Percentiles rank a stretch among this genome's conserved stretches.
Evolutionary conservation across 805 yeast genomes (phyloP).

Genomic region (Hanseniaspora thailandica): DNA sequence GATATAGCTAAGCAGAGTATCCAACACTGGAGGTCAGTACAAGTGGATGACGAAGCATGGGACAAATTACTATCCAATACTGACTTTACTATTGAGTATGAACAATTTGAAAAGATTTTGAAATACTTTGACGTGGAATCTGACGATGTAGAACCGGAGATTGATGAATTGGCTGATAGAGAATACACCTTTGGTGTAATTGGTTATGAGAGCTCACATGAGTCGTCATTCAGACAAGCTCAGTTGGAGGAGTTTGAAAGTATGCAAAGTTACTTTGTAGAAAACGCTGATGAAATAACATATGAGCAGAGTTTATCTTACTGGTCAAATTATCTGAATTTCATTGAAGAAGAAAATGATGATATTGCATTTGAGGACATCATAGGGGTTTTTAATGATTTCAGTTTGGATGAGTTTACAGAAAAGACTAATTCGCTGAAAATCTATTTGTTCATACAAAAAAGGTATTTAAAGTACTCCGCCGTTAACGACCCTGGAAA

Average conservation of each 20-base stretch:
- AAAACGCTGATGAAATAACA: background rate
- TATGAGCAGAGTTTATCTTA: conserved; percentile 34
- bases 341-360: conserved; percentile 33
- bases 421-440: conserved; percentile 45
- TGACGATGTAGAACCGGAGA: background rate
- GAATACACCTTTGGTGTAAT: background rate
- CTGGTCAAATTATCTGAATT: conserved; percentile 68
- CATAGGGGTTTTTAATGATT: conserved; percentile 31
- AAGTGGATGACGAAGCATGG: background rate
- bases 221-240: background rate
- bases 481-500: conserved; percentile 36
- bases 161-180: no score
- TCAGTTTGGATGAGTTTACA: conserved; percentile 29
- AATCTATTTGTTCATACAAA: conserved; percentile 59
- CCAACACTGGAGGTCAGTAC: background rate
- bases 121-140: background rate
- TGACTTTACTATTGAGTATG: background rate
- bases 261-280: background rate
- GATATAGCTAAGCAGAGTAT: background rate
- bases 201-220: background rate
- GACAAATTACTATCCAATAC: background rate
- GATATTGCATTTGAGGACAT: conserved; percentile 31
- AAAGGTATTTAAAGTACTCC: conserved; percentile 48
- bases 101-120: background rate
- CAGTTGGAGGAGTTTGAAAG: background rate